Evolutionary conservation across 2,329 filamentous ascomycete genomes (phyloP).

Genomic region (Aureobasidium lini): DNA sequence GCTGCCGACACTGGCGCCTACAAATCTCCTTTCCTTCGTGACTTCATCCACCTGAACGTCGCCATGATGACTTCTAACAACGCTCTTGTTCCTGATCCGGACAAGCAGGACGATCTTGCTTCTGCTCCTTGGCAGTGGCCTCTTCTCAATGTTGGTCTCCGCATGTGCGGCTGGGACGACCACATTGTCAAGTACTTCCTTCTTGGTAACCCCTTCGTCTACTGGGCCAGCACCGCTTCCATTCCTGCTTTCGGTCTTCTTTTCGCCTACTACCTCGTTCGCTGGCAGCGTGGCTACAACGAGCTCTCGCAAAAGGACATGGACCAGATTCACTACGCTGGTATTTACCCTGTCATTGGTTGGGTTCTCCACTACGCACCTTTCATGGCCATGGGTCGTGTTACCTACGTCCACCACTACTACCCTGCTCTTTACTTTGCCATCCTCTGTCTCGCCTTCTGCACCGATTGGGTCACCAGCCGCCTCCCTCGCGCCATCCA

Average conservation of each 20-base stretch:
- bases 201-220: constrained; percentile 89
- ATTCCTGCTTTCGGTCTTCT: constrained; percentile 66
- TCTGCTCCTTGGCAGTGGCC: constrained; percentile 99
- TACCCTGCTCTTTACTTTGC: constrained; percentile 98
- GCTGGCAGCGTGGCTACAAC: constrained; percentile 90
- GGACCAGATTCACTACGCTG: constrained; percentile 90
- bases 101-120: constrained; percentile 97
- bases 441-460: constrained; percentile 81
- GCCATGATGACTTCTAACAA: constrained; percentile 99
- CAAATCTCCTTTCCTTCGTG: constrained; percentile 93
- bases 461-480: constrained; percentile 73
- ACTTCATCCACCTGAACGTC: constrained; percentile 96
- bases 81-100: constrained; percentile 89
- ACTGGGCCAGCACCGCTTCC: constrained; percentile 84
- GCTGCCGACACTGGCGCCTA: constrained; percentile 83
- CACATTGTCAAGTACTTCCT: constrained; percentile 96
- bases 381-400: constrained; percentile 95
- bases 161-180: constrained; percentile 99
- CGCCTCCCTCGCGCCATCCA: constrained; percentile 57
- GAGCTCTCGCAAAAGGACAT: constrained; percentile 75
- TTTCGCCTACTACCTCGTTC: constrained; percentile 75
- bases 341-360: constrained; percentile 81
- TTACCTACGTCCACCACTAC: constrained; percentile 99
- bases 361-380: constrained; percentile 97
- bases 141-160: constrained; percentile 84